These are phyloP conservation scores for Salvia rosmarinus DNA, from an alignment of 257 asterid genomes.

Conservation along the genomic window DNA sequence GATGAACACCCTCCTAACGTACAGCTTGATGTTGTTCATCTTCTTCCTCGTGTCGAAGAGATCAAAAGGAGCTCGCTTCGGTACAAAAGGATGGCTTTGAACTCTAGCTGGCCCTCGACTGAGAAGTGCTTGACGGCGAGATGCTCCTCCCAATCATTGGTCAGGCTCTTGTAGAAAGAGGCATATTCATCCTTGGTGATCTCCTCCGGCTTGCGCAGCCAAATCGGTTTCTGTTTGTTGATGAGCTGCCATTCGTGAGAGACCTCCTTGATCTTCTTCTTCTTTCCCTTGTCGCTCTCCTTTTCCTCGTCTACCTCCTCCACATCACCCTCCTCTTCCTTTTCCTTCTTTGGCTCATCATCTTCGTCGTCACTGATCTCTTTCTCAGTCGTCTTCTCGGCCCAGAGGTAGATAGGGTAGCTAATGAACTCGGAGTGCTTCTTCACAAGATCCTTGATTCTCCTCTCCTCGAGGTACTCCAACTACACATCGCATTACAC, in stretches of 20 bases:
- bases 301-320: constrained; percentile 80
- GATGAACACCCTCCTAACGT: constrained; percentile 75
- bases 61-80: constrained; percentile 79
- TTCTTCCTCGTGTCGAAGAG: constrained; percentile 75
- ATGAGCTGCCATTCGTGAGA: constrained; percentile 75
- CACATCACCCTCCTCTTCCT: constrained; percentile 67
- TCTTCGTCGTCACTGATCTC: constrained; percentile 84
- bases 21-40: constrained; percentile 77
- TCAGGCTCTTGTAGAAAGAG: constrained; percentile 78
- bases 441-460: constrained; percentile 78
- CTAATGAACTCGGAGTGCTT: constrained; percentile 86
- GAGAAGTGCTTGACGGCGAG: constrained; percentile 87
- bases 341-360: constrained; percentile 74
- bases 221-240: constrained; percentile 81
- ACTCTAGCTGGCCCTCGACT: constrained; percentile 85
- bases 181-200: constrained; percentile 82
- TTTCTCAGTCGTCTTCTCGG: constrained; percentile 78
- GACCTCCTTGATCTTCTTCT: constrained; percentile 80
- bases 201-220: constrained; percentile 86
- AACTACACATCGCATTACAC: constrained; percentile 40
- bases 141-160: constrained; percentile 87
- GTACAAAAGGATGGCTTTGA: constrained; percentile 79
- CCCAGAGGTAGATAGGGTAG: constrained; percentile 79
- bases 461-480: constrained; percentile 80
- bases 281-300: constrained; percentile 65